Evolutionary conservation across 768 basidiomycete genomes (phyloP).

Genomic region (Kwoniella europaea): DNA sequence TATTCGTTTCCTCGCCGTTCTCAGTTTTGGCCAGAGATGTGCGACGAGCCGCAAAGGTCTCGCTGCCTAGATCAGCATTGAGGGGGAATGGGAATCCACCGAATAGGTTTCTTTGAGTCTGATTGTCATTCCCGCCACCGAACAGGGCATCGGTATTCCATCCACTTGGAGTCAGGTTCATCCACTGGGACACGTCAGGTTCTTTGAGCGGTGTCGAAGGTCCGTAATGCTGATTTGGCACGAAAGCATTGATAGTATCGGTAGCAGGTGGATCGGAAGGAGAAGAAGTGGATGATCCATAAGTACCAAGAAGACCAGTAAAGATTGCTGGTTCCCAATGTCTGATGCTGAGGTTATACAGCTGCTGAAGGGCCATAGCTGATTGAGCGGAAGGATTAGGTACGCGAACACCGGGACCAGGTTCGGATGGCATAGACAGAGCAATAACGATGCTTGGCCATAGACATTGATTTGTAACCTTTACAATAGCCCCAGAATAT

Average conservation of each 20-base stretch:
- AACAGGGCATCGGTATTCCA: conserved; percentile 30
- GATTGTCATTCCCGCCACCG: background rate
- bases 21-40: conserved; percentile 19
- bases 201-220: conserved; percentile 43
- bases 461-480: conserved; percentile 41
- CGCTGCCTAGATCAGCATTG: conserved; percentile 10
- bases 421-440: conserved; percentile 23
- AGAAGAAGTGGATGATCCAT: conserved; percentile 8
- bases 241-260: conserved; percentile 5
- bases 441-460: conserved; percentile 45
- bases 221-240: conserved; percentile 21
- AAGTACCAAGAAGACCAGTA: conserved; percentile 43
- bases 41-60: conserved; percentile 10
- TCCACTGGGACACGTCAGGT: conserved; percentile 43
- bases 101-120: background rate
- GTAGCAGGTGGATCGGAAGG: conserved; percentile 5
- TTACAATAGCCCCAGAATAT: background rate
- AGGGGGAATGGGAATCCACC: conserved; percentile 23
- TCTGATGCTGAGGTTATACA: conserved; percentile 51
- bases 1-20: conserved; percentile 9
- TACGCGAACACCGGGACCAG: conserved; percentile 23
- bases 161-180: conserved; percentile 43
- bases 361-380: conserved; percentile 38
- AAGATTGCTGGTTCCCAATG: conserved; percentile 50
- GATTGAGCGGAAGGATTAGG: conserved; percentile 41